These are phyloP conservation scores for Cylindrotheca fusiformis DNA, from an alignment of 108 stramenopile genomes.

Conservation along the genomic window DNA sequence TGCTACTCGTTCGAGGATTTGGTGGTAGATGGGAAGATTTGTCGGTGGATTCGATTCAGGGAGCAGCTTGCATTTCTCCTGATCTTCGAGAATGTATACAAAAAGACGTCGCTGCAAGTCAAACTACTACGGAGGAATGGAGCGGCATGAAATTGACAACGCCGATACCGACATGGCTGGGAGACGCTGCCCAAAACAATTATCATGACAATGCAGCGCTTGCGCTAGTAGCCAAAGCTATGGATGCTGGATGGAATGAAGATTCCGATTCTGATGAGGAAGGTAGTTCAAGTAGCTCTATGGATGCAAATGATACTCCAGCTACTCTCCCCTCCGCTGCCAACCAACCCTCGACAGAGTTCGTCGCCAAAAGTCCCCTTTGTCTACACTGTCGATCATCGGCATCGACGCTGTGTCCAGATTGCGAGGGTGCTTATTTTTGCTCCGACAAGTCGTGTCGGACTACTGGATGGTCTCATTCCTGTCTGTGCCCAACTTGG, in stretches of 20 bases:
- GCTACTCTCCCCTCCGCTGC: background rate
- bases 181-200: conserved; percentile 63
- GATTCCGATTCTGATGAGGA: conserved; percentile 19
- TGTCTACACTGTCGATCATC: conserved; percentile 76
- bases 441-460: conserved; percentile 47
- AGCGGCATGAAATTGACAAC: background rate
- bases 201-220: conserved; percentile 70
- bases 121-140: background rate
- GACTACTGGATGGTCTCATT: conserved; percentile 67
- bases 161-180: conserved; percentile 51
- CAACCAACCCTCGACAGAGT: conserved; percentile 7
- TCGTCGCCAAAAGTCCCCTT: conserved; percentile 54
- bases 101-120: background rate
- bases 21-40: conserved; percentile 28
- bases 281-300: background rate
- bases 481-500: conserved; percentile 78
- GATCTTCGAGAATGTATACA: conserved; percentile 52
- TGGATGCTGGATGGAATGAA: conserved; percentile 32
- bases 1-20: conserved; percentile 43
- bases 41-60: conserved; percentile 18
- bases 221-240: conserved; percentile 43
- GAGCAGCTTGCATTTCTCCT: conserved; percentile 39
- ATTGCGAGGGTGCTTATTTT: conserved; percentile 73
- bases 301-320: background rate
- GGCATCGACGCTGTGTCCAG: conserved; percentile 41